Base-by-base conservation (phyloP, 2,329 filamentous ascomycete species). In the Microdochium paspali region DNA sequence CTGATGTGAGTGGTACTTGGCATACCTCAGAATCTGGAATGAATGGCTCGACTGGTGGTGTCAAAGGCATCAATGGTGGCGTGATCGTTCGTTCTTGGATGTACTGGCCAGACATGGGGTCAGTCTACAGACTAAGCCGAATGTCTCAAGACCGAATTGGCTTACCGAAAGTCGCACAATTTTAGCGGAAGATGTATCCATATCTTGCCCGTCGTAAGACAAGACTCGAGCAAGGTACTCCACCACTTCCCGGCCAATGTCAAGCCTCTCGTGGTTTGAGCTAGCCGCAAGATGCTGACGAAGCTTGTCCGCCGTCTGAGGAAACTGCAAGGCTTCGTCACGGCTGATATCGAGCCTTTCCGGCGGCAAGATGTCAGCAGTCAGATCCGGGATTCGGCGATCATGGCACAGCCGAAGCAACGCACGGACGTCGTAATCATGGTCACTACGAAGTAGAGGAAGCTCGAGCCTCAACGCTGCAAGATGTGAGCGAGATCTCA, bases 281-380 rank as follows among this genome's bases (percentile, higher is more conserved):
- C 25, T 44, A 10, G 24, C 40, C 2, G 42, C 31, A 1, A 58
- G 9, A 18, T 50, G 45, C 20, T 52, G 26, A n/a, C 35, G 50
- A 39, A 53, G 54, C n/a, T 26, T 39, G 32, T 48, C 44, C 2
- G 51, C 46, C 7, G 49, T 47, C 10, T 50, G 30, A 2, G 60
- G 54, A 44, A 61, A 62, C 1, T 53, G 50, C 7, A 60, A 46
- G 9, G 52, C 52, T 46, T 62, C 58, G 23, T 59, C 60, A 24
- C 53, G 52, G 18, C 31, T 50, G 26, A 40, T 18, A 35, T 55
- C 49, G 7, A 60, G 54, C 18, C 53, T 54, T 39, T 64, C 60
- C 3, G 44, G 48, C 18, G 61, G 61, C 9, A 63, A 48, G 43
- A 45, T 51, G 20, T 32, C 46, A 4, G 52, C 44, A 7, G 32